Evolutionary conservation across 2,329 filamentous ascomycete species (phyloP), one percentile per base, ranked within the genome.

Genomic region (Colletotrichum ledebouriae): DNA sequence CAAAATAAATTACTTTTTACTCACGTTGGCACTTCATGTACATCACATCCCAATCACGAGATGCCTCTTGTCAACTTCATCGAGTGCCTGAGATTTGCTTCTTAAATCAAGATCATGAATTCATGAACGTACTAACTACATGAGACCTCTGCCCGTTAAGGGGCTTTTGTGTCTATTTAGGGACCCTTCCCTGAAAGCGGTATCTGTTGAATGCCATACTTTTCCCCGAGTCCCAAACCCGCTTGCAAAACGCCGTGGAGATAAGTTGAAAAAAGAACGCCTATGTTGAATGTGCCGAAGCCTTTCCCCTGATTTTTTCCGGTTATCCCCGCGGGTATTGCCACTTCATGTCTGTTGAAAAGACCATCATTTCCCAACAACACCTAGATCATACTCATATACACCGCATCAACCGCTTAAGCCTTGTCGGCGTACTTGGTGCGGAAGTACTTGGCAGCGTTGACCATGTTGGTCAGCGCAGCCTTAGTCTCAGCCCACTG

Each of bases 401-500:
- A 67, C 62, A 70, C 52, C 60, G 33, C 41, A 46, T 37, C 53
- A 41, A 34, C 37, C 56, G 44, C 42, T 70, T 65, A 70, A 6
- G 68, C 70, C 61, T 71, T 68, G 70, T 59, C 52, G 81, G 89
- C 80, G 85, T 97, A 92, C 89, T 97, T 94, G 83, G 91, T 83
- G 81, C 96, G 95, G 94, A 90, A 98, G 88, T 86, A 91, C 90
- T 98, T 98, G 87, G 96, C 95, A 67, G 96, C 96, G 81, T 95
- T 94, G 84, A 99, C 95, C 94, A 99, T 92, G 91, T 98, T 97
- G 86, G 85, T 86, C 79, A 99, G 86, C 68, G 95, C 93, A 79
- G 94, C 94, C 92, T 98, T 98, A 83, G 94, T 97, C 90, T 99
- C 95, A 83, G 92, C 90, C 95, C 96, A 98, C 87, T 97, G 92